A percentile compares a stretch with the other conserved stretches of the same genome.
These are phyloP conservation scores for Aethionema arabicum DNA, from an alignment of 345 rosid genomes.

Conservation along the genomic window DNA sequence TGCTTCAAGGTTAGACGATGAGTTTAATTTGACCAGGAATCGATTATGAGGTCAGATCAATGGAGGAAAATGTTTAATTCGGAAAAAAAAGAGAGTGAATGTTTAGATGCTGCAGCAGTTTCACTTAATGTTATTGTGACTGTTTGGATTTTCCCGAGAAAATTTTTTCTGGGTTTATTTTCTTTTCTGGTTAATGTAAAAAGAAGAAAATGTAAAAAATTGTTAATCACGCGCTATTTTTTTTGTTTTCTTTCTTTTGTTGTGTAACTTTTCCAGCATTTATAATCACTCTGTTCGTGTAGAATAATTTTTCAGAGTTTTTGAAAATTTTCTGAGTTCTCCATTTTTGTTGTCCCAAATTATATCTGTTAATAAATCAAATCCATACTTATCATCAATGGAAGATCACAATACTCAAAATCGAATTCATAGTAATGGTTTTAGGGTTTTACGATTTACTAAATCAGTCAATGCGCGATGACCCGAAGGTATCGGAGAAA, in stretches of 20 bases:
- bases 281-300: constrained; percentile 12
- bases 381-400: constrained; percentile 4
- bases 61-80: neutral
- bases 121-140: no score
- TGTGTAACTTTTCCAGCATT: constrained; percentile 13
- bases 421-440: neutral
- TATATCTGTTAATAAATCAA: neutral
- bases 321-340: constrained; percentile 9
- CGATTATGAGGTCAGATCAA: constrained; percentile 29
- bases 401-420: constrained; percentile 7
- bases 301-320: constrained; percentile 7
- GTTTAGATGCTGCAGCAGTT: constrained; percentile 3
- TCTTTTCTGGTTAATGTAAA: neutral
- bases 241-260: constrained; percentile 6
- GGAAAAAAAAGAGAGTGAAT: neutral
- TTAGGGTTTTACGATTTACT: neutral
- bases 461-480: neutral
- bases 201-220: constrained; percentile 2
- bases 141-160: neutral
- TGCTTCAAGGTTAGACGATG: constrained; percentile 39
- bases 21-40: constrained; percentile 27
- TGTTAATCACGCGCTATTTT: neutral
- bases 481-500: constrained; percentile 20
- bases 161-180: constrained; percentile 11
- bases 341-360: no score